phyloP scores from a whole-genome alignment of 805 yeast species.

The Pichia californica region DNA sequence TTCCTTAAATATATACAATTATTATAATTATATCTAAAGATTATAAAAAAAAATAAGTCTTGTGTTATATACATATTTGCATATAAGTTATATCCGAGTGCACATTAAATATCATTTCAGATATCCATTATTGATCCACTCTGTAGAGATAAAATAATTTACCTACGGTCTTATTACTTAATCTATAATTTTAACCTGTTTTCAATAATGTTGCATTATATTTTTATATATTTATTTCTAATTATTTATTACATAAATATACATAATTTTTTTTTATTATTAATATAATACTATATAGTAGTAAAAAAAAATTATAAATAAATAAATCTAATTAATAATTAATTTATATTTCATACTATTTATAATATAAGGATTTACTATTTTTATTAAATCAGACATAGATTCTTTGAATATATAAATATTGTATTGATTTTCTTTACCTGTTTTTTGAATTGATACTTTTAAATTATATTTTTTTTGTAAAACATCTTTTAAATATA shows the following conservation, averaged over 20 bases:
- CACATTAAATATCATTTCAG: neutral
- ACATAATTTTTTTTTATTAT: neutral
- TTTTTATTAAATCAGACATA: neutral
- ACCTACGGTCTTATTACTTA: slow-evolving; percentile 1
- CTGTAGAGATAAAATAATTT: slow-evolving; percentile 1
- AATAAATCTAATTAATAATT: neutral
- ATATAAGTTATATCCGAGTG: slow-evolving; percentile 1
- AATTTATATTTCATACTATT: neutral
- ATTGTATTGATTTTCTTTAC: neutral
- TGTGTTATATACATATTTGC: neutral
- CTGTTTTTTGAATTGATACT: neutral
- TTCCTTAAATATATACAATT: too few relatives aligned
- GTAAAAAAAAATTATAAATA: neutral
- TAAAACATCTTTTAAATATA: neutral
- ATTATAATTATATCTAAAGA: neutral
- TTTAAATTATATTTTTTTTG: neutral
- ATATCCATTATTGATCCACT: slow-evolving; percentile 1
- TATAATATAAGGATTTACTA: neutral
- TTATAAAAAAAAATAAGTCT: neutral
- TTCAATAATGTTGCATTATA: slow-evolving; percentile 1
- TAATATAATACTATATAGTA: slow-evolving; percentile 1
- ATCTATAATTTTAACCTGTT: neutral
- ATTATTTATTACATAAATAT: slow-evolving; percentile 1
- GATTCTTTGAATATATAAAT: neutral
- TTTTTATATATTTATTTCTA: neutral